Percentiles rank a stretch among this genome's conserved stretches.
Conservation (phyloP, 768 basidiomycete genomes). For the Xanthoconium purpureum region DNA sequence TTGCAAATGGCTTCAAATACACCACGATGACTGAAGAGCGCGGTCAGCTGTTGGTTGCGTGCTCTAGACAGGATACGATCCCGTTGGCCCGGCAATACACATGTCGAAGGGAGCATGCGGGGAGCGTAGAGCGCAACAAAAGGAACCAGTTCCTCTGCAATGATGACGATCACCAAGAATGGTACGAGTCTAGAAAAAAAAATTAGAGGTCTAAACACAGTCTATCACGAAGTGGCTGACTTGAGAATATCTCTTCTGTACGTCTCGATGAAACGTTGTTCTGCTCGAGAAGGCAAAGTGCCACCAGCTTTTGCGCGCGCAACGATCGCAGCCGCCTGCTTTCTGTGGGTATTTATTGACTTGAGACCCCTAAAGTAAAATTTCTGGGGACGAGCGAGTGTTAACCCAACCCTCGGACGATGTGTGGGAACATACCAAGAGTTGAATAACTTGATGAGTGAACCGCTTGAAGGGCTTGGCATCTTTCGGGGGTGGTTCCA, state of each 20-base stretch:
- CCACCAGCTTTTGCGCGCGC: constrained; percentile 60
- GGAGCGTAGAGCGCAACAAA: constrained; percentile 85
- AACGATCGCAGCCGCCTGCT: constrained; percentile 51
- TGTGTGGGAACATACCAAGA: constrained; percentile 36
- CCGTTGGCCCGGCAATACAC: constrained; percentile 77
- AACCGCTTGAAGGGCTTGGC: constrained; percentile 56
- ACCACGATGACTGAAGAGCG: constrained; percentile 36
- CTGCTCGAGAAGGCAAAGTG: constrained; percentile 58
- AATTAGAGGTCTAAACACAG: constrained; percentile 5
- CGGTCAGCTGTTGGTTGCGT: constrained; percentile 43
- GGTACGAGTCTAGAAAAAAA: constrained; percentile 55
- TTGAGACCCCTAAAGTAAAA: constrained; percentile 81
- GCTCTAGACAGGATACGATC: constrained; percentile 58
- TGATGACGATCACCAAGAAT: constrained; percentile 67
- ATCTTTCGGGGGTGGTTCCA: constrained; percentile 60
- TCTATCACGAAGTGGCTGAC: constrained; percentile 36
- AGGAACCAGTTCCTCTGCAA: constrained; percentile 80
- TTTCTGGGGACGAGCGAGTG: constrained; percentile 46
- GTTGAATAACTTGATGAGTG: constrained; percentile 45
- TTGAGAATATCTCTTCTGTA: constrained; percentile 69
- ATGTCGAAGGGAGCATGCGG: constrained; percentile 81
- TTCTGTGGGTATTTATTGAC: constrained; percentile 62
- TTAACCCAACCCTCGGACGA: neutral
- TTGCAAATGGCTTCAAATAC: constrained; percentile 35
- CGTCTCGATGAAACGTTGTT: constrained; percentile 64